These are phyloP conservation scores for Dendrocalamus sinicus DNA, from an alignment of 176 grass and related monocot genomes.

Conservation along the genomic window DNA sequence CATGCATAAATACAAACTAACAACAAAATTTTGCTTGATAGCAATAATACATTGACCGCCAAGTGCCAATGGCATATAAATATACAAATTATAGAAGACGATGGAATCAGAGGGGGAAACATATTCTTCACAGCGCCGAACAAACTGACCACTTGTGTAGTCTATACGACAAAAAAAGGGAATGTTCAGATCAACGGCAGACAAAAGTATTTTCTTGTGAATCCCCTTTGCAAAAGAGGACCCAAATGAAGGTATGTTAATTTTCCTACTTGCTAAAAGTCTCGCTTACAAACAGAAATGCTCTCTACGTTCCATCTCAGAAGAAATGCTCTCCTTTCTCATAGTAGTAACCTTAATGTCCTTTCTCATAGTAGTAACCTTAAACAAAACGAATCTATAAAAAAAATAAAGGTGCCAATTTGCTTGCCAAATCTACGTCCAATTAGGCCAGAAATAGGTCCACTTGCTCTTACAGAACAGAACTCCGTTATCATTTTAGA, in stretches of 20 bases:
- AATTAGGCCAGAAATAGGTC: not conserved
- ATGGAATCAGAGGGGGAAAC: not conserved
- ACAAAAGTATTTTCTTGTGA: not conserved
- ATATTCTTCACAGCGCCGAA: not conserved
- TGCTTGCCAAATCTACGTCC: not conserved
- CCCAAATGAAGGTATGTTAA: not conserved
- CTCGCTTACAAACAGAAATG: not conserved
- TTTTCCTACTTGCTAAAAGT: not conserved
- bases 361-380: not conserved
- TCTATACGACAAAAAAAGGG: not conserved
- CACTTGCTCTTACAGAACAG: not conserved
- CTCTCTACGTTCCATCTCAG: not conserved
- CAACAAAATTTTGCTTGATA: not conserved
- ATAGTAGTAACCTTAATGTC: no score
- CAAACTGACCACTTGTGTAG: conserved; percentile 4
- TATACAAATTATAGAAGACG: not conserved
- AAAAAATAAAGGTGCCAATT: not conserved
- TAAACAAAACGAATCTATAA: not conserved
- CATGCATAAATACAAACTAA: not conserved
- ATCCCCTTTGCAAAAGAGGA: not conserved
- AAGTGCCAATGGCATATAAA: not conserved
- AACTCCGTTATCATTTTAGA: not conserved
- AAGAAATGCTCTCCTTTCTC: not conserved
- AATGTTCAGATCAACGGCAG: not conserved
- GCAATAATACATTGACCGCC: not conserved